These are phyloP conservation scores for Leishmania tarentolae DNA, from an alignment of 208 protist genomes.

Conservation along the genomic window DNA sequence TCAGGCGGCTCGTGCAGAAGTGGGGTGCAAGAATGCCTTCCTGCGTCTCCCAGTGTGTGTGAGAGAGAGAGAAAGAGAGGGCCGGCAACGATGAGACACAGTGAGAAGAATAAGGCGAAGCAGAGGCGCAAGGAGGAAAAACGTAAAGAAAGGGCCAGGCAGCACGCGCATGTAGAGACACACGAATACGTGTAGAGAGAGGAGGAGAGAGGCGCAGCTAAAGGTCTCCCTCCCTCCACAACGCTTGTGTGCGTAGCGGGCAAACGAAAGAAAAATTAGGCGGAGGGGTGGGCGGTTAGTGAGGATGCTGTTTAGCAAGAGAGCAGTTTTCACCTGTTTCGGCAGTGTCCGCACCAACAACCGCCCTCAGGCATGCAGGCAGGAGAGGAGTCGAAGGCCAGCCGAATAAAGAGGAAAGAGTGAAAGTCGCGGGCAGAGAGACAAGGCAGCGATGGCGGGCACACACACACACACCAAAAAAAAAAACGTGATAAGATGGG, in stretches of 20 bases:
- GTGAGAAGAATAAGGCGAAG: not conserved
- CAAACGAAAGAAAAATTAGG: not conserved
- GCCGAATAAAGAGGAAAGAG: not conserved
- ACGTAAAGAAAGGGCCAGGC: not conserved
- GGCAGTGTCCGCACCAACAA: not conserved
- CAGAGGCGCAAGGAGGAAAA: not conserved
- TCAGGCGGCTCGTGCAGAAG: not conserved
- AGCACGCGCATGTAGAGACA: not conserved
- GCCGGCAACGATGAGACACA: not conserved
- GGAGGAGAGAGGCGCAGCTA: not conserved
- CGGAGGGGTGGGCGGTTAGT: not conserved
- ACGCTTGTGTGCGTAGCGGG: not conserved
- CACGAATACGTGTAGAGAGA: not conserved
- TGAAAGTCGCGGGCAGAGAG: not conserved
- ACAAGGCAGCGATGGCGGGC: not conserved
- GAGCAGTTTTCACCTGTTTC: not conserved
- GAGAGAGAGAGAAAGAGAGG: too few relatives aligned
- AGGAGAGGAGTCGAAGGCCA: not conserved
- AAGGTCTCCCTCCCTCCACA: not conserved
- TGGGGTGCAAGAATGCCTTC: not conserved
- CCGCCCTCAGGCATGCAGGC: not conserved
- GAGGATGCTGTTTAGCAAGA: not conserved
- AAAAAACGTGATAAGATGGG: not conserved
- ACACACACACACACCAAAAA: not conserved
- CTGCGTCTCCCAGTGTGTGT: not conserved